Base-by-base conservation (phyloP, 306 rosid species). In the Vigna hirtella region DNA sequence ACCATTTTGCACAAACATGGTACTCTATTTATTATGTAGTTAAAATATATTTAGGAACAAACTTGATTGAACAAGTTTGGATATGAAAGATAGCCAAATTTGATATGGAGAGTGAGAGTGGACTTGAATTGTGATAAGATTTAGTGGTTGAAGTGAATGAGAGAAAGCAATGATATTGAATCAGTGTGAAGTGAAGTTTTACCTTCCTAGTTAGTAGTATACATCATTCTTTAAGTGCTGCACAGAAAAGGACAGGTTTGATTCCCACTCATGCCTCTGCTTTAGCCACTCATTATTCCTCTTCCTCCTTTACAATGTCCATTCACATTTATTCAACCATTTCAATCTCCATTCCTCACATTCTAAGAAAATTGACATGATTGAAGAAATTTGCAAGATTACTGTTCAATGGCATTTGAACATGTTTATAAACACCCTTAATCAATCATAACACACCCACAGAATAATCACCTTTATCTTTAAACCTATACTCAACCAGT, bases 201-300 rank as follows among this genome's bases (percentile, higher is more conserved):
- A 78, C 80, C 83, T 56, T 83, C 72, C 80, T 51, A 47, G 52
- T 70, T 52, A 55, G 53, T 45, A 17, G 66, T 32, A 17, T 40
- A 16, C 61, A 72, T 83, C 76, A 83, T 71, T 70, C 13, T 56
- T 56, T 22, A 12, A 34, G 52, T 17, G 43, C 40, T 45, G 52
- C 10, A 66, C 28, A 59, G 61, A 70, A 62, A 52, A 53, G 6
- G 78, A 82, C 70, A 52, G 6, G 18, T 58, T 58, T 66, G 80
- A 83, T 83, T 73, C 79, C 59, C 79, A 64, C 72, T 82, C 76
- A 56, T 72, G 70, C 32, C 75, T 65, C 18, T 82, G 42, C 20
- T 71, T 32, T 36, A 77, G 52, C 51, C 70, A 63, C 51, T 45
- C 48, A 24, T 69, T 49, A 7, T 40, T 5, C 38, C 38, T 34